A percentile compares a stretch with the other conserved stretches of the same genome.
These are phyloP conservation scores for Globisporangium lucens DNA, from an alignment of 352 stramenopile genomes.

Conservation along the genomic window DNA sequence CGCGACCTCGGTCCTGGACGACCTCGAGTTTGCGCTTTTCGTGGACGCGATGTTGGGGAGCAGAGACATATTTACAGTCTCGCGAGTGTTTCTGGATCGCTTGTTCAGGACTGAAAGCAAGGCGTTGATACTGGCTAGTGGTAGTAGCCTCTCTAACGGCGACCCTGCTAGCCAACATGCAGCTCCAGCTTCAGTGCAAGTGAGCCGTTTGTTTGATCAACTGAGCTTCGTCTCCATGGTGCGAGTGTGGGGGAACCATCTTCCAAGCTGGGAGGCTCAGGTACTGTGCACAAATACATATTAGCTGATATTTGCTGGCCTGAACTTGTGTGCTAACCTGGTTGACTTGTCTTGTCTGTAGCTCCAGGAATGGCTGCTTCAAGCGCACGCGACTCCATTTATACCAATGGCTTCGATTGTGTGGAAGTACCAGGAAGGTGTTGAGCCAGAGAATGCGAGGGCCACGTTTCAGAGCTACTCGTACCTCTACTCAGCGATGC, in stretches of 20 bases:
- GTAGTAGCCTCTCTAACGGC: not conserved
- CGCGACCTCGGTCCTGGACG: slow-evolving; percentile 18
- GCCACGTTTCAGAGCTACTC: slow-evolving; percentile 26
- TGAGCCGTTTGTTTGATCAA: slow-evolving; percentile 24
- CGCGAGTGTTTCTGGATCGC: not conserved
- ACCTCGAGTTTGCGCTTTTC: slow-evolving; percentile 25
- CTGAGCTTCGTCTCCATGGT: slow-evolving; percentile 24
- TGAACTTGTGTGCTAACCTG: not conserved
- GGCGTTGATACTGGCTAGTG: not conserved
- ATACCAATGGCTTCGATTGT: slow-evolving; percentile 22
- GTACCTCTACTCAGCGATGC: slow-evolving; percentile 35
- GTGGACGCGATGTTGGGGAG: slow-evolving; percentile 12
- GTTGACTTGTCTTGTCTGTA: slow-evolving; percentile 4
- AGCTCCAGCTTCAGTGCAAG: not conserved
- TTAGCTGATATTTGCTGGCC: not conserved
- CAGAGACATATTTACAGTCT: not conserved
- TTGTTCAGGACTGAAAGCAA: slow-evolving; percentile 4
- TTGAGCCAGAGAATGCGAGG: slow-evolving; percentile 7
- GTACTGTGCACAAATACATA: not conserved
- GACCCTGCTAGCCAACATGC: not conserved
- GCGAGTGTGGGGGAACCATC: slow-evolving; percentile 38
- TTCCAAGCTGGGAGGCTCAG: slow-evolving; percentile 32
- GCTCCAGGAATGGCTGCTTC: slow-evolving; percentile 39
- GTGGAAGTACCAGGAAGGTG: slow-evolving; percentile 16
- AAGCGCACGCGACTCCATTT: slow-evolving; percentile 30